Evolutionary conservation across 2,329 filamentous ascomycete genomes (phyloP), one percentile per base, ranked within the genome.

Genomic region (Macrophomina tecta): DNA sequence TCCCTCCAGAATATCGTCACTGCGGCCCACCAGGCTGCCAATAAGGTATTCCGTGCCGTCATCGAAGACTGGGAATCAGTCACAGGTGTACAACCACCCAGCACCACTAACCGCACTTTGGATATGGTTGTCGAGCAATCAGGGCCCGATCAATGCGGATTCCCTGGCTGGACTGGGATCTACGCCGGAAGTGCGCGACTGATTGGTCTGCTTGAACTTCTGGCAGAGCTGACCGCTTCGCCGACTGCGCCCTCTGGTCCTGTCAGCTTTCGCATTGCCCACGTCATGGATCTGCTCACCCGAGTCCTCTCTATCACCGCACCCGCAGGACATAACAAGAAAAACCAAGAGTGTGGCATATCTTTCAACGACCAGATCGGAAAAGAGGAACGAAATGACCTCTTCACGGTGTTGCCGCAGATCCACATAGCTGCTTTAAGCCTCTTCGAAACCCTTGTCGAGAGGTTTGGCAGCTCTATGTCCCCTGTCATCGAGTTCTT

Each of bases 1-100:
- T 83, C 87, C 16, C 80, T 94, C 53, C 85, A 85, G 55, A 81
- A 82, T 7, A 83, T 90, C 11, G 81, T 96, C 30, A 83, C 84
- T 45, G 85, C 87, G 45, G 84, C 89, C 16, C 93, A 97, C 73
- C 78, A 81, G 30, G 91, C 91, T 1, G 88, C 91, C 49, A 90
- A 97, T 73, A 86, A 89, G 69, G 84, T 96, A 0, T 91, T 97
- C 73, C 88, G 94, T 58, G 89, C 90, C 9, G 85, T 97, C 0
- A 80, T 91, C 11, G 94, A 97, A 76, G 90, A 92, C 48, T 95
- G 93, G 91, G 88, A 94, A 72, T 88, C 92, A 0, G 83, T 84
- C 2, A 82, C 85, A 38, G 85, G 77, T 65, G 67, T 75, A 71
- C 68, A 74, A 69, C 58, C 76, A n/a, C 32, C 18, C 4, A 46